phyloP scores from a whole-genome alignment of 176 grass and related monocot genomes.

The Eremochloa ophiuroides region DNA sequence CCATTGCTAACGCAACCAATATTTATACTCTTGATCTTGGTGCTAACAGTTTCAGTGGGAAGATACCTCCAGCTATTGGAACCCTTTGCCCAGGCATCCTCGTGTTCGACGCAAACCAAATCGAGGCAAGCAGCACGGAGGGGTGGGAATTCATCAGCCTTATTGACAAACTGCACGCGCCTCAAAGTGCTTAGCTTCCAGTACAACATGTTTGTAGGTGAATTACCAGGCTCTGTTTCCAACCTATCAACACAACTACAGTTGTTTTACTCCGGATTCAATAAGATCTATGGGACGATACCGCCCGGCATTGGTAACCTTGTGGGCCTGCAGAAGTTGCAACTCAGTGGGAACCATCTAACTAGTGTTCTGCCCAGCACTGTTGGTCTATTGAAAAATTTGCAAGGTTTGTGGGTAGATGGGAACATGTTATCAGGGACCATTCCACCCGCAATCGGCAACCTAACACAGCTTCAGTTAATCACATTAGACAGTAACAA shows the following conservation, averaged over 20 bases:
- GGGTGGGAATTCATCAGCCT: slow-evolving; percentile 17
- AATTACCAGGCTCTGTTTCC: slow-evolving; percentile 25
- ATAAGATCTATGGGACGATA: slow-evolving; percentile 33
- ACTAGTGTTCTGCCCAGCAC: slow-evolving; percentile 27
- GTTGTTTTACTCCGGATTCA: neutral
- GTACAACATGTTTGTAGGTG: slow-evolving; percentile 19
- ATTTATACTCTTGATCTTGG: too few relatives aligned
- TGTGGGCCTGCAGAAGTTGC: neutral
- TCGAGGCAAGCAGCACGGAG: neutral
- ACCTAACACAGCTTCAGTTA: slow-evolving; percentile 25
- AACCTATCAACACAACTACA: slow-evolving; percentile 32
- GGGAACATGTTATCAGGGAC: slow-evolving; percentile 24
- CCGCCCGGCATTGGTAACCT: slow-evolving; percentile 31
- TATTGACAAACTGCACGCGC: slow-evolving; percentile 47
- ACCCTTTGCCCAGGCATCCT: slow-evolving; percentile 27
- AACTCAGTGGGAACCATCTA: slow-evolving; percentile 10
- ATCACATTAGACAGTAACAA: neutral
- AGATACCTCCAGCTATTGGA: slow-evolving; percentile 28
- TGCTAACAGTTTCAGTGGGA: slow-evolving; percentile 31
- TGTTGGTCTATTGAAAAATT: slow-evolving; percentile 23
- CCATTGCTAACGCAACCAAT: slow-evolving; percentile 40
- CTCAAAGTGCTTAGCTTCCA: slow-evolving; percentile 12
- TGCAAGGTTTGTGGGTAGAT: neutral
- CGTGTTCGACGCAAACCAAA: neutral
- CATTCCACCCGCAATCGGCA: slow-evolving; percentile 23